Percentiles rank a stretch among this genome's conserved stretches.
phyloP scores from a whole-genome alignment of 352 stramenopile genomes.

The Plasmopara halstedii region DNA sequence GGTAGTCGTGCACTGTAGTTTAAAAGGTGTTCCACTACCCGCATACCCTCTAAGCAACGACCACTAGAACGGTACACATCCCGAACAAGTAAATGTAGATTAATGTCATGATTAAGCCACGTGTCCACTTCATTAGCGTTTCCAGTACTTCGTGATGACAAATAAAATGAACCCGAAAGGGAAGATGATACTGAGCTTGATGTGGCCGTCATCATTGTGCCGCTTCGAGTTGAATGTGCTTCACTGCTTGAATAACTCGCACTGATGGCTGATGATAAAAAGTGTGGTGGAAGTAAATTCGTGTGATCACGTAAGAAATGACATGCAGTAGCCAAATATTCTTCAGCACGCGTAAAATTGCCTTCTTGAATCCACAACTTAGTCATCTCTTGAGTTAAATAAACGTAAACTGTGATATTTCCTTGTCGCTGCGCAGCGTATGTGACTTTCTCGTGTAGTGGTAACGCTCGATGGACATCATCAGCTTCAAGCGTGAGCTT shows the following conservation, averaged over 20 bases:
- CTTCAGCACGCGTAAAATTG: slow-evolving; percentile 65
- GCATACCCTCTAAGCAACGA: slow-evolving; percentile 69
- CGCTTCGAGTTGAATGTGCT: slow-evolving; percentile 40
- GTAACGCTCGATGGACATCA: slow-evolving; percentile 63
- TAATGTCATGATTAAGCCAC: slow-evolving; percentile 79
- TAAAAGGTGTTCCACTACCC: slow-evolving; percentile 69
- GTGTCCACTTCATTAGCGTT: slow-evolving; percentile 68
- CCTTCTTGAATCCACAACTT: slow-evolving; percentile 75
- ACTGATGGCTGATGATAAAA: slow-evolving; percentile 39
- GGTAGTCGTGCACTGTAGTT: slow-evolving; percentile 64
- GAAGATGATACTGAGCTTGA: slow-evolving; percentile 66
- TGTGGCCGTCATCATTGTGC: slow-evolving; percentile 59
- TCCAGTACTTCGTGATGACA: slow-evolving; percentile 39
- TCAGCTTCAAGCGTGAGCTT: slow-evolving; percentile 68
- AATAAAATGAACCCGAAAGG: slow-evolving; percentile 42
- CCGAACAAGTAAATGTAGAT: slow-evolving; percentile 70
- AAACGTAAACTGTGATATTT: slow-evolving; percentile 83
- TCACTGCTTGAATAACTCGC: slow-evolving; percentile 52
- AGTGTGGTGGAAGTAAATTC: slow-evolving; percentile 54
- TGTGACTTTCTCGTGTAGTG: slow-evolving; percentile 76
- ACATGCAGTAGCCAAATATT: slow-evolving; percentile 55
- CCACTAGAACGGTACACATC: slow-evolving; percentile 75
- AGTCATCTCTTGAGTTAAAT: slow-evolving; percentile 71
- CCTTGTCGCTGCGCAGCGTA: slow-evolving; percentile 52
- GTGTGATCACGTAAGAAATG: slow-evolving; percentile 64